Conservation (phyloP, 352 stramenopile genomes). For the Nothophytophthora sp. region DNA sequence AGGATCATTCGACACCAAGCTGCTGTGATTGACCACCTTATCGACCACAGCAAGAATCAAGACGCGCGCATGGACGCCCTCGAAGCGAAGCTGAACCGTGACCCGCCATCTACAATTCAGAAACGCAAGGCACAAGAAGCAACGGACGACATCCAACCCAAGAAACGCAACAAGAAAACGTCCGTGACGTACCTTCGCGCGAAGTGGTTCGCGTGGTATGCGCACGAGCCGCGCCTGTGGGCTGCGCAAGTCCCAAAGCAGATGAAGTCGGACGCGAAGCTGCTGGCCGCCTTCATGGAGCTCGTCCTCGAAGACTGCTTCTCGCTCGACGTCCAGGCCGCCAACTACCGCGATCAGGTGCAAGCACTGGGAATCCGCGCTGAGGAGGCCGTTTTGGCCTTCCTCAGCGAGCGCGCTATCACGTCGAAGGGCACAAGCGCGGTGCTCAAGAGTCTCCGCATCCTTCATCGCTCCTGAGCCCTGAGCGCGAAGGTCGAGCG, state of each 20-base stretch:
- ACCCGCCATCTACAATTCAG: background rate
- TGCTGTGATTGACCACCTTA: slow-evolving; percentile 15
- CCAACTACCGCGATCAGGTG: slow-evolving; percentile 4
- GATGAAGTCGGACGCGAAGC: slow-evolving; percentile 8
- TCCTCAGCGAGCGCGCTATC: slow-evolving; percentile 1
- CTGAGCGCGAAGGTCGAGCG: background rate
- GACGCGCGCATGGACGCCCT: slow-evolving; percentile 9
- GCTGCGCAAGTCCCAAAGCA: background rate
- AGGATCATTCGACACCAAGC: slow-evolving; percentile 13
- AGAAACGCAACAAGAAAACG: slow-evolving; percentile 1
- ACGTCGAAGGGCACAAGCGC: background rate
- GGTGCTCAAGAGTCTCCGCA: slow-evolving; percentile 10
- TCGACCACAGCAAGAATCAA: slow-evolving; percentile 2
- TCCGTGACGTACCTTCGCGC: slow-evolving; percentile 11
- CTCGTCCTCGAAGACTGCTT: slow-evolving; percentile 9
- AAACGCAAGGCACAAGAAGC: background rate
- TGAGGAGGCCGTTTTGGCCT: slow-evolving; percentile 1
- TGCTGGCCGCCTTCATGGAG: slow-evolving; percentile 16
- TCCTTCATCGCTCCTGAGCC: background rate
- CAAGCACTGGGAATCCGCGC: background rate
- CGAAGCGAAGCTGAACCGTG: slow-evolving; percentile 11
- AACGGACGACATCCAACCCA: slow-evolving; percentile 1
- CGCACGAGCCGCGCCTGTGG: slow-evolving; percentile 8
- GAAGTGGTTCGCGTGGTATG: slow-evolving; percentile 21
- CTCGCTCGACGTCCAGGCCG: background rate